phyloP scores from a whole-genome alignment of 352 stramenopile genomes.

The Phytophthora sp. region DNA sequence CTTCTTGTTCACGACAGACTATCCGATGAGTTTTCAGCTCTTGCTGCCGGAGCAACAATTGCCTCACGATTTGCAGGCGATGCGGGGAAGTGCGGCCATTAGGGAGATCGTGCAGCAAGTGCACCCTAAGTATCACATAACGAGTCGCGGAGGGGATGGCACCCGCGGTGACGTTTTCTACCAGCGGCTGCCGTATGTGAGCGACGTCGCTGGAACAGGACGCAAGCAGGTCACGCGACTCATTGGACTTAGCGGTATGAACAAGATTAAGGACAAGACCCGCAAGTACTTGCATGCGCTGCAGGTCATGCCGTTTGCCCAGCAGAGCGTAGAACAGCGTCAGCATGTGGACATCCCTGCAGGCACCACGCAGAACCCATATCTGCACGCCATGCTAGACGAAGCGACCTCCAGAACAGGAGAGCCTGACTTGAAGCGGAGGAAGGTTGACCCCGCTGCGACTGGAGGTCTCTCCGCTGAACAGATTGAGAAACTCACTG shows the following conservation, averaged over 20 bases:
- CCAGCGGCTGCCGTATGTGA: constrained; percentile 83
- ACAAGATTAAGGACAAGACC: constrained; percentile 66
- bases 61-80: constrained; percentile 48
- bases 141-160: constrained; percentile 48
- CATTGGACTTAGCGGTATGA: constrained; percentile 72
- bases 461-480: constrained; percentile 56
- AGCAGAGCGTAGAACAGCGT: constrained; percentile 34
- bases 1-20: constrained; percentile 71
- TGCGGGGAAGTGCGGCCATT: constrained; percentile 37
- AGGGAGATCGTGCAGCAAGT: constrained; percentile 47
- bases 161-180: constrained; percentile 64
- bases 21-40: constrained; percentile 55
- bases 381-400: constrained; percentile 45
- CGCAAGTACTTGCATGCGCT: constrained; percentile 85
- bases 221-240: constrained; percentile 73
- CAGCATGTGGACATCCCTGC: constrained; percentile 65
- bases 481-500: constrained; percentile 69
- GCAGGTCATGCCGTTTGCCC: constrained; percentile 53
- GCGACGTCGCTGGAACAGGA: constrained; percentile 44
- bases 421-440: constrained; percentile 50
- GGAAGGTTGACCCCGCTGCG: constrained; percentile 35
- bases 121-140: constrained; percentile 81
- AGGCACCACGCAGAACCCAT: constrained; percentile 79
- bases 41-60: constrained; percentile 69
- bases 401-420: constrained; percentile 18